phyloP scores from a whole-genome alignment of 805 yeast genomes.

The Pichia pseudocactophila region DNA sequence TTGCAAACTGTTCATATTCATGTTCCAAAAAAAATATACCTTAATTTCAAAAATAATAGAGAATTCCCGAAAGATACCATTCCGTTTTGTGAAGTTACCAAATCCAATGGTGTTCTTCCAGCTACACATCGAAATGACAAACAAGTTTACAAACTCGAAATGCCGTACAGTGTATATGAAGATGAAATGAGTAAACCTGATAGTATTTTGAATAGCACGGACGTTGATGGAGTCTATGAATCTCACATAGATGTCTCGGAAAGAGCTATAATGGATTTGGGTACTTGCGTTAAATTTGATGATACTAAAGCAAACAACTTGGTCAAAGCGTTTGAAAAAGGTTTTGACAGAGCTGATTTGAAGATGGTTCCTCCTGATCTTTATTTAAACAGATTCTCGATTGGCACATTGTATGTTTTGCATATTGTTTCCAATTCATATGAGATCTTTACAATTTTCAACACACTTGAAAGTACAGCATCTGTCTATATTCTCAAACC shows the following conservation, averaged over 20 bases:
- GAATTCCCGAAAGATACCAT: conserved; percentile 25
- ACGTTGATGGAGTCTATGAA: conserved; percentile 68
- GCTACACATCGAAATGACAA: conserved; percentile 48
- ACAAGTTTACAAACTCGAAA: conserved; percentile 46
- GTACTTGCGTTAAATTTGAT: conserved; percentile 62
- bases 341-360: conserved; percentile 61
- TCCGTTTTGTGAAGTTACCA: conserved; percentile 47
- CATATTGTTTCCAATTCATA: conserved; percentile 69
- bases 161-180: conserved; percentile 57
- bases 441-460: conserved; percentile 61
- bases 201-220: conserved; percentile 53
- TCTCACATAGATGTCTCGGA: conserved; percentile 57
- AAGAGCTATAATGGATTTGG: conserved; percentile 71
- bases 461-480: conserved; percentile 48
- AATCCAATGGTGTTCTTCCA: conserved; percentile 57
- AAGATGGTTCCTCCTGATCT: conserved; percentile 36
- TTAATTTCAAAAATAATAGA: conserved; percentile 47
- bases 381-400: conserved; percentile 46
- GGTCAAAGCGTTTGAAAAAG: conserved; percentile 77
- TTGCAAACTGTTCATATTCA: conserved; percentile 66
- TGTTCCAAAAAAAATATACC: conserved; percentile 64
- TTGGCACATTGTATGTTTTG: conserved; percentile 54
- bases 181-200: conserved; percentile 50
- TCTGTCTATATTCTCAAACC: conserved; percentile 59
- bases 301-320: conserved; percentile 70